Conservation (phyloP, 306 rosid genomes). For the Pterocarpus santalinus region DNA sequence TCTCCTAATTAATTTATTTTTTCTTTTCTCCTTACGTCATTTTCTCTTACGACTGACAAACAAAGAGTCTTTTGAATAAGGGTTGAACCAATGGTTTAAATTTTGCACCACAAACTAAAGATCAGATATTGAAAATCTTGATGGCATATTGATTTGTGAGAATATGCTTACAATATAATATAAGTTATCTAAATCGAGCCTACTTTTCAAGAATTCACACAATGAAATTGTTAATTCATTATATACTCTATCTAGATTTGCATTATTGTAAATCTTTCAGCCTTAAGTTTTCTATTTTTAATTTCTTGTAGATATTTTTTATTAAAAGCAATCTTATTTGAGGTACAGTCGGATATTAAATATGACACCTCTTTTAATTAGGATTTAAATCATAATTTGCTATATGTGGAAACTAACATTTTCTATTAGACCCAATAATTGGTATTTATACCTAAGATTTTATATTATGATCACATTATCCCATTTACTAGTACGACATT, state of each 20-base stretch:
- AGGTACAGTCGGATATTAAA: too few relatives aligned
- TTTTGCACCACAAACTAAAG: constrained; percentile 19
- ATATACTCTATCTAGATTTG: background rate
- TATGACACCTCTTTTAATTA: too few relatives aligned
- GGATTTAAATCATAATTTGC: too few relatives aligned
- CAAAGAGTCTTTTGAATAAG: background rate
- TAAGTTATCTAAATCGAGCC: background rate
- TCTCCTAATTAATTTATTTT: too few relatives aligned
- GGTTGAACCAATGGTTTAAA: background rate
- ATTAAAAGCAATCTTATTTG: too few relatives aligned
- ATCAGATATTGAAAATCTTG: constrained; percentile 21
- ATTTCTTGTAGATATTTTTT: too few relatives aligned
- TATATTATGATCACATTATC: too few relatives aligned
- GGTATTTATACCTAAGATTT: too few relatives aligned
- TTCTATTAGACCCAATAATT: too few relatives aligned
- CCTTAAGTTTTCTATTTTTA: background rate
- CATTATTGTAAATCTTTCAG: background rate
- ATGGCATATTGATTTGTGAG: constrained; percentile 4
- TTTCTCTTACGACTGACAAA: background rate
- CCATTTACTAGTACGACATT: background rate
- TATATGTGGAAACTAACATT: too few relatives aligned
- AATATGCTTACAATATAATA: constrained; percentile 2
- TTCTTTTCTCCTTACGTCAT: background rate
- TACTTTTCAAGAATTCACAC: background rate
- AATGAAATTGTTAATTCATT: background rate